phyloP scores from a whole-genome alignment of 2,329 filamentous ascomycete genomes.

The Talaromyces pinophilus region DNA sequence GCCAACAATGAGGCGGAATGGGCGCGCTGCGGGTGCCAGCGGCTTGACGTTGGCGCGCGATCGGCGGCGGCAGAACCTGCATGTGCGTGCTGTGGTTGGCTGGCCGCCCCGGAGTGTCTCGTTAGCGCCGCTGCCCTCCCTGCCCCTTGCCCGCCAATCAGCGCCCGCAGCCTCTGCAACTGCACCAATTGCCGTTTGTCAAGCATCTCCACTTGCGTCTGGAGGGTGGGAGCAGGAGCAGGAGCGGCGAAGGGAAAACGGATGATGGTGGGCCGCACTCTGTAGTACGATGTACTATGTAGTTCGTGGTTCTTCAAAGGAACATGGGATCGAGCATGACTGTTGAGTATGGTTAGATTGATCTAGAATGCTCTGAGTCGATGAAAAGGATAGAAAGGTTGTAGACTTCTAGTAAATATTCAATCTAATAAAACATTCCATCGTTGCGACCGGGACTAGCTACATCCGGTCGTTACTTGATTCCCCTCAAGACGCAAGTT shows the following conservation, averaged over 20 bases:
- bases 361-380: background rate
- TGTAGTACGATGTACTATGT: too few relatives aligned
- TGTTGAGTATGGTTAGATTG: too few relatives aligned
- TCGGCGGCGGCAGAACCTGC: conserved; percentile 35
- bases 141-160: conserved; percentile 14
- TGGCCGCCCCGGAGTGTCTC: background rate
- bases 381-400: background rate
- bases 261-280: background rate
- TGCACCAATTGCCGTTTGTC: background rate
- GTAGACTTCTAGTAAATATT: background rate
- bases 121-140: background rate
- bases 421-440: background rate
- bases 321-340: background rate
- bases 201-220: conserved; percentile 2
- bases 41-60: conserved; percentile 42
- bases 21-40: conserved; percentile 21
- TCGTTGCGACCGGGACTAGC: background rate
- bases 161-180: background rate
- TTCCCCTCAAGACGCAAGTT: background rate
- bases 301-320: background rate
- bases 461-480: background rate
- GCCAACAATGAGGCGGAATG: conserved; percentile 20
- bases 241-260: too few relatives aligned
- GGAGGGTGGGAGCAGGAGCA: conserved; percentile 2
- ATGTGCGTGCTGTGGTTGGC: conserved; percentile 25